Percentiles rank a stretch among this genome's conserved stretches.
These are phyloP conservation scores for Thielaviopsis musarum DNA, from an alignment of 2,329 filamentous ascomycete genomes.

Conservation along the genomic window DNA sequence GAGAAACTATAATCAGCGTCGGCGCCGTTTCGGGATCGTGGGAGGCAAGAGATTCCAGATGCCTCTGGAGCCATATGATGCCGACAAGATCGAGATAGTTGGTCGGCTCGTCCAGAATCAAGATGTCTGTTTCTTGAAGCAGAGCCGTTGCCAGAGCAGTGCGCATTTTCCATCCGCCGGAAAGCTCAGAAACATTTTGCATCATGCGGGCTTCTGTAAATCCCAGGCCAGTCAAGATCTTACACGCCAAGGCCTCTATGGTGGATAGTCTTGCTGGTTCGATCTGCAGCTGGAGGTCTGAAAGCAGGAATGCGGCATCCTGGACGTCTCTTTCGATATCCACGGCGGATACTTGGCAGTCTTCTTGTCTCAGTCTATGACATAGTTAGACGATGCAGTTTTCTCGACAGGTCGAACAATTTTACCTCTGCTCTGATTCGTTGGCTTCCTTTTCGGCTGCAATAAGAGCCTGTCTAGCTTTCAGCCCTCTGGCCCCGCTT, in stretches of 20 bases:
- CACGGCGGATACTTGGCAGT: slow-evolving; percentile 38
- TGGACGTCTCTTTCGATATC: slow-evolving; percentile 47
- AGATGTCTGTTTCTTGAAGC: slow-evolving; percentile 56
- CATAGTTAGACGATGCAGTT: slow-evolving; percentile 13
- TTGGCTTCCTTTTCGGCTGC: slow-evolving; percentile 50
- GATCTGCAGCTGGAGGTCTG: slow-evolving; percentile 49
- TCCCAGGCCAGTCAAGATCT: slow-evolving; percentile 51
- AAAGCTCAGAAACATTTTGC: slow-evolving; percentile 46
- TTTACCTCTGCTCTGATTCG: slow-evolving; percentile 35
- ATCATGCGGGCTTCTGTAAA: slow-evolving; percentile 47
- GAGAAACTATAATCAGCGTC: slow-evolving; percentile 65
- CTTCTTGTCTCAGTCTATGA: slow-evolving; percentile 30
- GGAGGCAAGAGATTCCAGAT: slow-evolving; percentile 43
- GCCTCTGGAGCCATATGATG: slow-evolving; percentile 69
- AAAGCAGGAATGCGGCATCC: slow-evolving; percentile 51
- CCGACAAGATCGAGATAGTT: slow-evolving; percentile 73
- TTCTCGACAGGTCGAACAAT: no score
- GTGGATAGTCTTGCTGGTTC: slow-evolving; percentile 48
- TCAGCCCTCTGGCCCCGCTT: slow-evolving; percentile 57
- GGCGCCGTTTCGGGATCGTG: slow-evolving; percentile 27
- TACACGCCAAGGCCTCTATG: slow-evolving; percentile 48
- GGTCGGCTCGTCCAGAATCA: slow-evolving; percentile 75
- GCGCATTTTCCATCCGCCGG: slow-evolving; percentile 63
- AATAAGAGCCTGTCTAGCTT: slow-evolving; percentile 58
- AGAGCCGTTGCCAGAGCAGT: slow-evolving; percentile 48